phyloP scores from a whole-genome alignment of 345 rosid species.

The Dimocarpus longan region DNA sequence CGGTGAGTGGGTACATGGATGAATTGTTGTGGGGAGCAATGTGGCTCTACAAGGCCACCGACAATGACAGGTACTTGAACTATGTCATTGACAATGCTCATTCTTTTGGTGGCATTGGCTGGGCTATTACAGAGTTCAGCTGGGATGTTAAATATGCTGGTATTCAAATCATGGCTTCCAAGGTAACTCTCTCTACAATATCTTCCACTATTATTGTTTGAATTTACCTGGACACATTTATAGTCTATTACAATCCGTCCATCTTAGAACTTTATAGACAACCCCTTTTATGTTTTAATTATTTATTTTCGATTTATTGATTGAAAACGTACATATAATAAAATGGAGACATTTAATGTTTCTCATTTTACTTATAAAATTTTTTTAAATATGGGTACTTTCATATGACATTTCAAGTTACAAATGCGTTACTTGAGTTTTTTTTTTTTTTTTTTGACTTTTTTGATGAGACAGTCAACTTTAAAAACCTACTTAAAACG shows the following conservation, averaged over 20 bases:
- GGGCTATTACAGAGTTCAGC: constrained; percentile 95
- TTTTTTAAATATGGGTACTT: too few species aligned
- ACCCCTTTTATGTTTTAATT: too few species aligned
- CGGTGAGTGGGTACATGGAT: constrained; percentile 95
- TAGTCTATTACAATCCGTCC: too few species aligned
- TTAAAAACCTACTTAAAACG: not conserved
- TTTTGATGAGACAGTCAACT: not conserved
- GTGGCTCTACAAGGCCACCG: constrained; percentile 97
- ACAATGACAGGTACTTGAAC: constrained; percentile 52
- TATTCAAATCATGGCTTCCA: constrained; percentile 75
- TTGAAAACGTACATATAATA: too few species aligned
- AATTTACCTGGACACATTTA: too few species aligned
- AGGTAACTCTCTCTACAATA: constrained; percentile 42
- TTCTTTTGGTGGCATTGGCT: constrained; percentile 73
- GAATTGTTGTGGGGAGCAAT: constrained; percentile 95
- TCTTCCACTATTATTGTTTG: too few species aligned
- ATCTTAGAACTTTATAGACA: too few species aligned
- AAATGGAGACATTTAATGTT: too few species aligned
- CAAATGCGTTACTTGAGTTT: too few species aligned
- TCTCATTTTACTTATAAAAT: too few species aligned
- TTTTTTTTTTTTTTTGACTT: not conserved
- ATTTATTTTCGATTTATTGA: too few species aligned
- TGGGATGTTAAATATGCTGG: constrained; percentile 99
- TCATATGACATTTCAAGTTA: too few species aligned
- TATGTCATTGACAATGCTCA: constrained; percentile 64